Base-by-base conservation (phyloP, 495 filamentous ascomycete genomes). In the Lepidopterella palustris region DNA sequence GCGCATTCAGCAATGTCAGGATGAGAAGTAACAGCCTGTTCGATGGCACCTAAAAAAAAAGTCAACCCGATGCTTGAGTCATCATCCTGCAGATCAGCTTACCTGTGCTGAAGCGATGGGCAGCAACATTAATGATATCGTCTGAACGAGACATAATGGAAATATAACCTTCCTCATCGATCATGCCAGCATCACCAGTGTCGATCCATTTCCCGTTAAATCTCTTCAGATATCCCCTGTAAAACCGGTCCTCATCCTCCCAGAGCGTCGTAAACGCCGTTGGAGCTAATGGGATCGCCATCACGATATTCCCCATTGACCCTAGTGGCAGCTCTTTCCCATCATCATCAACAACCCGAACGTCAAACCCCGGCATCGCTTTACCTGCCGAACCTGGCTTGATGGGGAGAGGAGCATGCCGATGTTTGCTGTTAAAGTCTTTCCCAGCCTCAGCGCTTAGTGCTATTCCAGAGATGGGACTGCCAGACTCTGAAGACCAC, bases 61-160 rank as follows among this genome's bases (percentile, higher is more conserved):
- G 40, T 58, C 56, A 52, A 21, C 26, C 35, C 21, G 29, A 57
- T 32, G 1, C 20, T 42, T n/a, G 18, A 45, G 27, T n/a, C 5
- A 8, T 8, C 2, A 9, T 32, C 24, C 3, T 28, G 32, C 23
- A 25, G 18, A 20, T 11, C 11, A 68, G 20, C 76, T 56, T 76
- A 87, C 87, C 91, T 2, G 91, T 97, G 66, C 85, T 89, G 61
- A 97, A 90, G 3, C 92, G 82, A 74, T 97, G 92, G 2, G 92
- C 92, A 26, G 92, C 91, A 1, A 96, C 92, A 67, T 97, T 97
- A 70, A 97, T 95, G 59, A 97, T 86, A 71, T 97, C 92, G 77
- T 97, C 92, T 3, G 84, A 82, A 55, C 90, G 79, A 1, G 86
- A 82, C 88, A 96, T 91, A 66, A 96, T 82, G 68, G 89, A 86